Evolutionary conservation across 73 alveolate genomes (phyloP).

Genomic region (Paramecium pentaurelia): DNA sequence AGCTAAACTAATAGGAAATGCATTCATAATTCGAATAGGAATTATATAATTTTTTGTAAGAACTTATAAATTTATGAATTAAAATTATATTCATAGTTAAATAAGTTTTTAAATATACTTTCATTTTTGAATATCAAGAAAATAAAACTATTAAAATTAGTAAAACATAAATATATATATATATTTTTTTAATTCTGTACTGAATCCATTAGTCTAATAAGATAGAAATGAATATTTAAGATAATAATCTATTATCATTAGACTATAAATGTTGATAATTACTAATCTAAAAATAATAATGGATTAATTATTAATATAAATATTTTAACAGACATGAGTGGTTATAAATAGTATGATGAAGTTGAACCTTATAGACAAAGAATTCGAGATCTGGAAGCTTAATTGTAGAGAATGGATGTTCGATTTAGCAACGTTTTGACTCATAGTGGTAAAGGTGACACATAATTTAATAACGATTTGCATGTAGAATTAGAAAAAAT

Average conservation of each 20-base stretch:
- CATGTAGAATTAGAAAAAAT: background rate
- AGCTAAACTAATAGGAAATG: background rate
- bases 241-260: too few species aligned
- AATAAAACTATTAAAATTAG: too few species aligned
- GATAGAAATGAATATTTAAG: background rate
- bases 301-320: background rate
- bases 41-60: too few species aligned
- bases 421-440: conserved; percentile 1
- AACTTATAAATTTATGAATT: background rate
- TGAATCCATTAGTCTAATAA: too few species aligned
- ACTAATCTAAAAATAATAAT: background rate
- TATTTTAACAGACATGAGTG: background rate
- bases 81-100: too few species aligned
- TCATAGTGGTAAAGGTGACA: background rate
- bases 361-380: background rate
- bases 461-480: background rate
- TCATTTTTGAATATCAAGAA: too few species aligned
- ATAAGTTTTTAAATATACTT: too few species aligned
- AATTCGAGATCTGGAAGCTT: conserved; percentile 24
- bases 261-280: background rate
- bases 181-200: too few species aligned
- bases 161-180: too few species aligned
- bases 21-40: background rate
- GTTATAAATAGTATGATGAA: background rate
- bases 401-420: conserved; percentile 23